Evolutionary conservation across 208 protist genomes (phyloP), one percentile per base, ranked within the genome.

Genomic region (Trypanosoma vivax): DNA sequence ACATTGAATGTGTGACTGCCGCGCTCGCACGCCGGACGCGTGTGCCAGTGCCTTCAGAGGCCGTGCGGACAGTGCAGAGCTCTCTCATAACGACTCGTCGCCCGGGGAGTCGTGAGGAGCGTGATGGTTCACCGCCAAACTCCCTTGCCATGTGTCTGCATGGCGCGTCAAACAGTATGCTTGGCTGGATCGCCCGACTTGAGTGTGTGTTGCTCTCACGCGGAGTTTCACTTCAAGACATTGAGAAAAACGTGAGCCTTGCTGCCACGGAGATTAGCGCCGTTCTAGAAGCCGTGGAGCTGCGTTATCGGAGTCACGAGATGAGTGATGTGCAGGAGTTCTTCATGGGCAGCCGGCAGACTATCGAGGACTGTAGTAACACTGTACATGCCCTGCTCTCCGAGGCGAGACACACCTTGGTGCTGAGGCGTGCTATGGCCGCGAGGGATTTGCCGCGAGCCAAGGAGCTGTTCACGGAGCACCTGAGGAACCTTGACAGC

Each of bases 291-390:
- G 66, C 52, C 35, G 61, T 90, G 2, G 76, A 76, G 24, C 65
- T 76, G n/a, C 74, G 76, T 23, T 80, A 85, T 33, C 52, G 52
- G 5, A 70, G 68, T 46, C 73, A 87, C 50, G 83, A 76, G 42
- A 18, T 41, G 1, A 21, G 23, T 2, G 60, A 62, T 28, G 68
- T 87, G 47, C 65, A 75, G 21, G 54, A 70, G 37, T 65, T 65
- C 18, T 78, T 78, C 24, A 33, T 52, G 1, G 60, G 65, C 6
- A 71, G 55, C 9, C 57, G 51, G 11, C 27, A 55, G 37, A 67
- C 68, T 9, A 53, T 90, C 18, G 46, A 58, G 7, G 60, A 65
- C 1, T 63, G 65, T 47, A 75, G 70, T 27, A 47, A 56, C 23
- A 37, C 77, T 0, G 54, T 85, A 2, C 62, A 73, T 24, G 61